Evolutionary conservation across 305 asterid species (phyloP).

Genomic region (Salvia sclarea): DNA sequence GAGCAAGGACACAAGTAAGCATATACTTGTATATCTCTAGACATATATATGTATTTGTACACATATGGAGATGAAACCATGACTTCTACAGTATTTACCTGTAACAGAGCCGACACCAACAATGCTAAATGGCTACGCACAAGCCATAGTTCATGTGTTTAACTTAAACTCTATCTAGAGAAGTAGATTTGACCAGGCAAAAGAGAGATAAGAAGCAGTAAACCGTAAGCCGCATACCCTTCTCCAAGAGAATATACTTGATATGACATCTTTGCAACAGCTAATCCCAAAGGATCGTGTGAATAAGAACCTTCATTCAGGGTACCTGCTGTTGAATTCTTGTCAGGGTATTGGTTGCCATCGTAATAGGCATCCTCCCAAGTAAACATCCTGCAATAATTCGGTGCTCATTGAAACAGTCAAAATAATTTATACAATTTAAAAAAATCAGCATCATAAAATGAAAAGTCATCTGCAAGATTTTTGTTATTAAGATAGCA

Average conservation of each 20-base stretch:
- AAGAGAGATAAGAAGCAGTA: constrained; percentile 25
- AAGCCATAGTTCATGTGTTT: constrained; percentile 24
- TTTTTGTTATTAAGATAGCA: neutral
- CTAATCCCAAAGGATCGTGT: constrained; percentile 77
- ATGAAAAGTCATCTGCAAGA: constrained; percentile 16
- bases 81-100: constrained; percentile 7
- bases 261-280: constrained; percentile 86
- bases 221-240: constrained; percentile 62
- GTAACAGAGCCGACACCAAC: neutral
- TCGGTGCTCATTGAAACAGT: constrained; percentile 27
- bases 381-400: constrained; percentile 71
- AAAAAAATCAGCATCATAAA: constrained; percentile 3
- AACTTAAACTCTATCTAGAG: constrained; percentile 2
- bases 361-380: constrained; percentile 89
- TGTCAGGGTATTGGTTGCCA: constrained; percentile 42
- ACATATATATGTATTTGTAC: neutral
- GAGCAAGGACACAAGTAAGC: neutral
- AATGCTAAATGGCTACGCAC: constrained; percentile 21
- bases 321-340: constrained; percentile 43
- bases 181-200: constrained; percentile 13
- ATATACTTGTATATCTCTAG: neutral
- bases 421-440: constrained; percentile 15
- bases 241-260: constrained; percentile 89
- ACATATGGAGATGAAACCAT: constrained; percentile 7
- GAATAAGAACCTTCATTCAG: constrained; percentile 52